These are phyloP conservation scores for Didymella keratinophila DNA, from an alignment of 2,329 filamentous ascomycete species.

Conservation along the genomic window DNA sequence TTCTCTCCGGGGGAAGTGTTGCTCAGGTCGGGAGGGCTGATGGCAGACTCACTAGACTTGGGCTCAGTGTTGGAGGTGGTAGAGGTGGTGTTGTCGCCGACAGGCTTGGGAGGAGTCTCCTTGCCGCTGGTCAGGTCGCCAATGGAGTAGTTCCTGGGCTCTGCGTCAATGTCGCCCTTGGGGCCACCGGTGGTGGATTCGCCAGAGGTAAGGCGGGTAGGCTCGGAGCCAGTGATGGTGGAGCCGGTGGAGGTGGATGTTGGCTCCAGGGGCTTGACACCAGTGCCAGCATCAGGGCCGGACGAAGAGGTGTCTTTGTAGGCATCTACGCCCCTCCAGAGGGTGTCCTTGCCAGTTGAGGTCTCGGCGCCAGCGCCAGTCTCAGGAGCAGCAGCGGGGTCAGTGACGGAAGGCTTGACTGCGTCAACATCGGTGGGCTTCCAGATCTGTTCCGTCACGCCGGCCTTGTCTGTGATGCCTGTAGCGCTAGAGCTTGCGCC, in stretches of 20 bases:
- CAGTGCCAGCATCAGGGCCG: neutral
- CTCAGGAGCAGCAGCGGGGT: constrained; percentile 59
- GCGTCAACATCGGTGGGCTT: constrained; percentile 43
- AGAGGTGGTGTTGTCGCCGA: constrained; percentile 7
- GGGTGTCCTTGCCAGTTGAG: constrained; percentile 10
- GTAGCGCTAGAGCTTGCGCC: constrained; percentile 39
- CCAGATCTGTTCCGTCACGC: constrained; percentile 37
- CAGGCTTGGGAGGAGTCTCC: constrained; percentile 67
- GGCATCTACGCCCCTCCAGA: constrained; percentile 19
- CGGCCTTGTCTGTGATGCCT: constrained; percentile 37
- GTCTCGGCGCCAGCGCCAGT: constrained; percentile 43
- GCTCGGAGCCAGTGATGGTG: constrained; percentile 9
- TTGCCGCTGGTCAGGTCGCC: constrained; percentile 18
- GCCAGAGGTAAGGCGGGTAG: constrained; percentile 2
- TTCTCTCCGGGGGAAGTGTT: constrained; percentile 18
- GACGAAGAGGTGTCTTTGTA: constrained; percentile 15
- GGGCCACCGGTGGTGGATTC: constrained; percentile 10
- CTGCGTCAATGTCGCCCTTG: constrained; percentile 15
- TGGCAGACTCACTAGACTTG: constrained; percentile 26
- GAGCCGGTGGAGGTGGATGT: constrained; percentile 9
- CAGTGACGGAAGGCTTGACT: constrained; percentile 53
- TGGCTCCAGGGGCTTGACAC: neutral
- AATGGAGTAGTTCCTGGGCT: constrained; percentile 20
- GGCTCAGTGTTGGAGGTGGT: constrained; percentile 19
- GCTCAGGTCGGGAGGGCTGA: constrained; percentile 19